Percentiles rank a stretch among this genome's conserved stretches.
Conservation (phyloP, 2,329 filamentous ascomycete species). For the Neonectria faginata region DNA sequence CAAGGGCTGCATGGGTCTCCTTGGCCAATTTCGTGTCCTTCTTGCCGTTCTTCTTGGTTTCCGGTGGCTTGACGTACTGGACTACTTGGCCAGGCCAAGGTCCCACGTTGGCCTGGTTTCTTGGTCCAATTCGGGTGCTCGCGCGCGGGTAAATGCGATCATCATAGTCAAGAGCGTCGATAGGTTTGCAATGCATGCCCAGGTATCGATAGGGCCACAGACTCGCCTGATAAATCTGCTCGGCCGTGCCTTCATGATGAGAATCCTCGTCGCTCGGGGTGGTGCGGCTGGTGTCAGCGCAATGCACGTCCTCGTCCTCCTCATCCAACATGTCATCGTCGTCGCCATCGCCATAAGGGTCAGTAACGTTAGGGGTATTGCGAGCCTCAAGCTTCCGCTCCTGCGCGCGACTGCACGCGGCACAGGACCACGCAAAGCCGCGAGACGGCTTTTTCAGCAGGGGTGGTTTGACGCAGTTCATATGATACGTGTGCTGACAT, state of each 20-base stretch:
- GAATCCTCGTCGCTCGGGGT: conserved; percentile 69
- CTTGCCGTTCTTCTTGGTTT: conserved; percentile 85
- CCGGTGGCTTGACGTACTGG: conserved; percentile 88
- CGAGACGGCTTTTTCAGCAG: conserved; percentile 95
- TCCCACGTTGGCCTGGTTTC: conserved; percentile 88
- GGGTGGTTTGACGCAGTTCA: conserved; percentile 95
- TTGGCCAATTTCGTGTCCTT: conserved; percentile 83
- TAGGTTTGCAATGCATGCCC: conserved; percentile 93
- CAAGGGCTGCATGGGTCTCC: conserved; percentile 81
- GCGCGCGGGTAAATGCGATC: conserved; percentile 97
- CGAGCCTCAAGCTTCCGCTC: conserved; percentile 92
- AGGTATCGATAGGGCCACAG: conserved; percentile 97
- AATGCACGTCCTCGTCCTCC: conserved; percentile 76
- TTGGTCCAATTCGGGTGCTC: conserved; percentile 89
- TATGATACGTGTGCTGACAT: conserved; percentile 95
- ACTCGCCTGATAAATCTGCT: conserved; percentile 91
- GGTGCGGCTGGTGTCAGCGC: conserved; percentile 68
- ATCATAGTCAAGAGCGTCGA: conserved; percentile 96
- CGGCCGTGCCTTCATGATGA: conserved; percentile 75
- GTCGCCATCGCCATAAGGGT: conserved; percentile 74
- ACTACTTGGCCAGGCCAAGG: conserved; percentile 89
- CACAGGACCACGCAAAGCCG: conserved; percentile 98
- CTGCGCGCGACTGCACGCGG: conserved; percentile 94
- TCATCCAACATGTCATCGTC: conserved; percentile 74
- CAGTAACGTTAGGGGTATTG: conserved; percentile 81